Percentiles rank a stretch among this genome's conserved stretches.
Evolutionary conservation across 1,139 yeast genomes (phyloP).

Genomic region (Waltiozyma sp.): DNA sequence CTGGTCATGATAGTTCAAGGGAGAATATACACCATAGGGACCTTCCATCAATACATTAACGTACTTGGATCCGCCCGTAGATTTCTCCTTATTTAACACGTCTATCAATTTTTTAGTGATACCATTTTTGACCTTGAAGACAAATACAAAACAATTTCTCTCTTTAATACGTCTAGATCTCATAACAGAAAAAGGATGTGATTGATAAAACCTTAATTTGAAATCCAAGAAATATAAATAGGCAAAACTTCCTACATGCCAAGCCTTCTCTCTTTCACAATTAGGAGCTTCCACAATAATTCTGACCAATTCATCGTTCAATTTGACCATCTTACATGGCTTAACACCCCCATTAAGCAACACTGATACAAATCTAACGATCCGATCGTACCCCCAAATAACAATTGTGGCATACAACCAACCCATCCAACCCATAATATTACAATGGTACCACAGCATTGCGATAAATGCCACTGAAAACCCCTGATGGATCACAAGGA

Average conservation of each 20-base stretch:
- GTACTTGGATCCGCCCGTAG: slow-evolving; percentile 3
- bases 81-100: slow-evolving; percentile 3
- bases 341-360: slow-evolving; percentile 27
- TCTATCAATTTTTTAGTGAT: slow-evolving; percentile 24
- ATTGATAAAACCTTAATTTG: slow-evolving; percentile 37
- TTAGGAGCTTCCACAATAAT: slow-evolving; percentile 21
- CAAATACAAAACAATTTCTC: slow-evolving; percentile 22
- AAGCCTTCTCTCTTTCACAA: slow-evolving; percentile 17
- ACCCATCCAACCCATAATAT: slow-evolving; percentile 31
- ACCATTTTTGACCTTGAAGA: slow-evolving; percentile 30
- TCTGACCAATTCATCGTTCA: slow-evolving; percentile 30
- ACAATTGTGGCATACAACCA: slow-evolving; percentile 32
- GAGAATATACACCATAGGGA: slow-evolving; percentile 30
- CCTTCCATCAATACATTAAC: slow-evolving; percentile 23
- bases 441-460: slow-evolving; percentile 30
- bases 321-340: slow-evolving; percentile 20
- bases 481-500: slow-evolving; percentile 26
- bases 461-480: slow-evolving; percentile 27
- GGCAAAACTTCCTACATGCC: slow-evolving; percentile 31
- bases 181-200: slow-evolving; percentile 44
- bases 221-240: slow-evolving; percentile 23
- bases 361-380: slow-evolving; percentile 25
- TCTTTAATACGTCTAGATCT: slow-evolving; percentile 20
- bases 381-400: slow-evolving; percentile 28
- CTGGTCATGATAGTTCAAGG: slow-evolving; percentile 45